Base-by-base conservation (phyloP, 2,329 filamentous ascomycete genomes). In the Aspergillus luchuensis region DNA sequence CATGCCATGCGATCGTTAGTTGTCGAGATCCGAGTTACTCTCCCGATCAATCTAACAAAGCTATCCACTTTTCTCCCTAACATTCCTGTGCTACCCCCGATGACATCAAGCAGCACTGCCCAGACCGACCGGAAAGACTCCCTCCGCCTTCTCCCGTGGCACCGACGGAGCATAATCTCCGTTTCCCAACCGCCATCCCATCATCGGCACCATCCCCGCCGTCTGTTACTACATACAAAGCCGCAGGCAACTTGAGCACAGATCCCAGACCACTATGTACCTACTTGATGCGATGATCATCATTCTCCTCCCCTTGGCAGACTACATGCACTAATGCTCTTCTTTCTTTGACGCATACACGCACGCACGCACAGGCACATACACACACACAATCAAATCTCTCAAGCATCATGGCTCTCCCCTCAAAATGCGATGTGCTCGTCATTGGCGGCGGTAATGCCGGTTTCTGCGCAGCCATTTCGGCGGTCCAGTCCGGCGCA, bases 361-460 rank as follows among this genome's bases (percentile, higher is more conserved):
- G 10, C 33, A 36, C 33, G 33, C 10, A 36, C 33, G 33, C 33
- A 36, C 33, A 15, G 33, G 33, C 33, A 36, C 33, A 36, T 10
- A 11, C 33, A 36, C 15, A 36, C 15, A 8, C 33, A 36, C 33
- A 36, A 17, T 43, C 39, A n/a, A 8, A n/a, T 17, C 39, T 45
- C 41, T 45, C 19, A 6, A 17, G 5, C 41, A 45, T 4, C 47
- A 50, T 50, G 47, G 8, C 47, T 17, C 47, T 50, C 6, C 47
- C 47, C 47, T 10, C 47, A 50, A 28, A 50, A 41, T 66, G 66
- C 60, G 72, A 75, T 50, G 69, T 74, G 62, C 69, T 90, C 5
- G 81, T 90, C 6, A 76, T 87, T 33, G 87, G 88, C 19, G 80
- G 82, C 55, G 87, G 87, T 55, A 89, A 89, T 67, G 87, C 88